Evolutionary conservation across 495 filamentous ascomycete genomes (phyloP).

Genomic region (Tetracladium marchalianum): DNA sequence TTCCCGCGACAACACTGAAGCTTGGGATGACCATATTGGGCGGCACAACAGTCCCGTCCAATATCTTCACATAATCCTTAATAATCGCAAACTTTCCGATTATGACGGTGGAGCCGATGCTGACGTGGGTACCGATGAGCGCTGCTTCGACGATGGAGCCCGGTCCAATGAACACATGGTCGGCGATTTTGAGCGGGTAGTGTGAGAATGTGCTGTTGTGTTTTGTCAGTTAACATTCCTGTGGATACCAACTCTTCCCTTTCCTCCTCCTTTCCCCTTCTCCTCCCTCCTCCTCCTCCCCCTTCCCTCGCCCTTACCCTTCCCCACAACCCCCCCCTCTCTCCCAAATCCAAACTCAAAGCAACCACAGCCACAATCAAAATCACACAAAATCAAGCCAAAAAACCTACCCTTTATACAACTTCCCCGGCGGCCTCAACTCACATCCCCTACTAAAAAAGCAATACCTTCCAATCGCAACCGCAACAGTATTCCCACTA

Average conservation of each 20-base stretch:
- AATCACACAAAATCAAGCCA: neutral
- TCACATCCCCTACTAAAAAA: slow-evolving; percentile 66
- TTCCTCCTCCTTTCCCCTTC: neutral
- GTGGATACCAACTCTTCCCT: neutral
- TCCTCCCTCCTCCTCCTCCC: too few relatives aligned
- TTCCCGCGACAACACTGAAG: slow-evolving; percentile 79
- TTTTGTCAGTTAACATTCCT: neutral
- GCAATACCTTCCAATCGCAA: slow-evolving; percentile 81
- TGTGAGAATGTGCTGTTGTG: slow-evolving; percentile 50
- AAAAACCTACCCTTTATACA: slow-evolving; percentile 49
- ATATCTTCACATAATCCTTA: slow-evolving; percentile 78
- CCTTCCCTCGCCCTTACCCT: neutral
- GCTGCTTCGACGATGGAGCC: slow-evolving; percentile 68
- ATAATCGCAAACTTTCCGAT: slow-evolving; percentile 80
- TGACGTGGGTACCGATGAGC: slow-evolving; percentile 68
- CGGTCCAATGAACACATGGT: slow-evolving; percentile 82
- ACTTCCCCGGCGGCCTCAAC: slow-evolving; percentile 65
- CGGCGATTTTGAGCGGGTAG: slow-evolving; percentile 81
- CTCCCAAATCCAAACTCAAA: neutral
- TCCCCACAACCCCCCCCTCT: neutral
- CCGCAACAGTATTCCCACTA: slow-evolving; percentile 41
- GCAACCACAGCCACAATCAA: neutral
- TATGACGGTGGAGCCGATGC: slow-evolving; percentile 63
- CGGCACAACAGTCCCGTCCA: slow-evolving; percentile 75
- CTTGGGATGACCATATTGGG: slow-evolving; percentile 85